Evolutionary conservation across 257 asterid species (phyloP).

Genomic region (Solanum peruvianum): DNA sequence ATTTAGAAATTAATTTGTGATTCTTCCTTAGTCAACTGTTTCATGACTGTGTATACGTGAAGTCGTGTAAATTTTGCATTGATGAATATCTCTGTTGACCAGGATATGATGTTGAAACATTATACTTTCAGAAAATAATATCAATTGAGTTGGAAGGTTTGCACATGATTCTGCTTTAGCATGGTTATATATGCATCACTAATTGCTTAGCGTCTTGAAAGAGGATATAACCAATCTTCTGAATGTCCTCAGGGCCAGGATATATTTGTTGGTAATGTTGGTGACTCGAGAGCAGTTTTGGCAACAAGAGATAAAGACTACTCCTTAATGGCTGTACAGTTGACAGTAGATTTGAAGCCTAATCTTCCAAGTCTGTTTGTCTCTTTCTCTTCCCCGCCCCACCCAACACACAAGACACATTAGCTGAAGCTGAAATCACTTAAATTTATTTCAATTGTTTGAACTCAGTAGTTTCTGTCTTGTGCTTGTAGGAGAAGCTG

Average conservation of each 20-base stretch:
- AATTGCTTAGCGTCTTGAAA: not conserved
- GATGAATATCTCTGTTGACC: not conserved
- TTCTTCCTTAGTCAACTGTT: not conserved
- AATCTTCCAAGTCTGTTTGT: conserved; percentile 72
- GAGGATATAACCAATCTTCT: not conserved
- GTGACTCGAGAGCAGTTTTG: conserved; percentile 92
- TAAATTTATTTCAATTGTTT: not conserved
- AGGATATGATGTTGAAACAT: not conserved
- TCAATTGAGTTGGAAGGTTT: not conserved
- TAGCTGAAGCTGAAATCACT: not conserved
- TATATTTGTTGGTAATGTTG: conserved; percentile 86
- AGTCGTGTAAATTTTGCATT: not conserved
- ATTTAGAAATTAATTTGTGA: not conserved
- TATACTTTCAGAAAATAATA: not conserved
- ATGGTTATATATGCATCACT: not conserved
- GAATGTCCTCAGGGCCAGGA: conserved; percentile 50
- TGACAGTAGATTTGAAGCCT: conserved; percentile 96
- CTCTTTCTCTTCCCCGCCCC: not conserved
- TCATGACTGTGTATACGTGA: not conserved
- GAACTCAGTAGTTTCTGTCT: not conserved
- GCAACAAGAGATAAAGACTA: conserved; percentile 73
- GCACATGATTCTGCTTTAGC: not conserved
- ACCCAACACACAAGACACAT: not conserved
- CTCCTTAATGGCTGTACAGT: conserved; percentile 66
- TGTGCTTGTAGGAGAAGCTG: conserved; percentile 67